Conservation (phyloP, 1,284 basidiomycete species). For the Cutaneotrichosporon dermatis region DNA sequence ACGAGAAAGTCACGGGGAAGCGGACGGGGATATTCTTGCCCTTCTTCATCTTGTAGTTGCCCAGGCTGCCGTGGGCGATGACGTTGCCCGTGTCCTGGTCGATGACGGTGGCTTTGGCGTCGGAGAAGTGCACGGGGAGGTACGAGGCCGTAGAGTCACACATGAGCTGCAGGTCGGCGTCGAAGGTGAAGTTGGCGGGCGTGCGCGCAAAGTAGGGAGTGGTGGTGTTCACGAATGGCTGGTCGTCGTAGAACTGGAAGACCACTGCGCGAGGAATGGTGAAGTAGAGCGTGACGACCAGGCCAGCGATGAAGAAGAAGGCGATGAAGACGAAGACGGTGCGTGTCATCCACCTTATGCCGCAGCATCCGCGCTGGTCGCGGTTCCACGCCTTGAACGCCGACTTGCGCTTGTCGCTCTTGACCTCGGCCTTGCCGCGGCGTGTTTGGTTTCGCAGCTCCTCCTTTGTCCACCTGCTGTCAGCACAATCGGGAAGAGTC, state of each 20-base stretch:
- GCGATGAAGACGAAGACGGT: slow-evolving; percentile 62
- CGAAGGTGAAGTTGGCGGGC: slow-evolving; percentile 81
- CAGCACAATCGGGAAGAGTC: not conserved
- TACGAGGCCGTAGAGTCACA: slow-evolving; percentile 67
- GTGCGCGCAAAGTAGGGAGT: slow-evolving; percentile 57
- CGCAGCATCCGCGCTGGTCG: slow-evolving; percentile 68
- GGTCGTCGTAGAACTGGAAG: slow-evolving; percentile 59
- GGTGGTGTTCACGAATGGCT: slow-evolving; percentile 60
- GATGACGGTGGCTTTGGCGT: slow-evolving; percentile 56
- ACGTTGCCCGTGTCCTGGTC: slow-evolving; percentile 61
- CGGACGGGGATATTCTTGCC: slow-evolving; percentile 60
- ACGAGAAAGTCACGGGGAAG: slow-evolving; percentile 74
- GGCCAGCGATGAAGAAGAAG: slow-evolving; percentile 59
- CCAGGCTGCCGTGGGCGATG: slow-evolving; percentile 63
- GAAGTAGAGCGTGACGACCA: slow-evolving; percentile 66
- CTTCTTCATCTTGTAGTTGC: slow-evolving; percentile 58
- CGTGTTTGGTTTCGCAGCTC: slow-evolving; percentile 72
- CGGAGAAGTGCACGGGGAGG: slow-evolving; percentile 66
- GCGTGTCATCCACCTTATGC: slow-evolving; percentile 64
- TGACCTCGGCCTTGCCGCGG: slow-evolving; percentile 59
- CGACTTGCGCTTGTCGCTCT: slow-evolving; percentile 56
- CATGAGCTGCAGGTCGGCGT: slow-evolving; percentile 65
- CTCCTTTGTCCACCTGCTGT: slow-evolving; percentile 60
- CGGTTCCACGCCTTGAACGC: slow-evolving; percentile 67
- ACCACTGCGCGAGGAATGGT: slow-evolving; percentile 71